Evolutionary conservation across 805 yeast genomes (phyloP), one percentile per base, ranked within the genome.

Genomic region (Candida saitoana): DNA sequence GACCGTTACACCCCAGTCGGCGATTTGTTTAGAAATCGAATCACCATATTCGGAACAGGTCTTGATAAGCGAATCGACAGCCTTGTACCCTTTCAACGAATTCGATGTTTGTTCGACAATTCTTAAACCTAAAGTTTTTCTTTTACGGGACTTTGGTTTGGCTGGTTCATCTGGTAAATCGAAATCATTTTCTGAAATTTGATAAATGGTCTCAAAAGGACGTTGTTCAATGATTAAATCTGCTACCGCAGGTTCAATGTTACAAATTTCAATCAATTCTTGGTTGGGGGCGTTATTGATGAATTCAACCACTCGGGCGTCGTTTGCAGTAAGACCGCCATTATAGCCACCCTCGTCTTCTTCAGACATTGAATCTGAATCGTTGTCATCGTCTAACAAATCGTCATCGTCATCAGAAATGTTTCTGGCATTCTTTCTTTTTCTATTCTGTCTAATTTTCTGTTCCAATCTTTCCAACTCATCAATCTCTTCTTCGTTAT

Each of bases 1-100:
- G 6, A 83, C 73, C 36, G 77, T 73, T n/a, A 88, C 87, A 25
- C 97, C 97, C 99, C 99, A 91, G 46, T 76, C 73, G 38, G 69
- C 70, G 65, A 93, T 87, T 47, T 87, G 93, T 9, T 65, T 60
- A 4, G 88, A 73, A 43, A 93, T 88, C 5, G 71, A 60, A 12
- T 73, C 69, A 43, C 97, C 96, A 49, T 85, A 82, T 14, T 77
- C 76, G 7, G 89, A 80, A 67, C 99, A 93, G 50, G 80, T 77
- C 45, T 80, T 80, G 47, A 93, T 87, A 49, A 93, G 69, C n/a
- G 95, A 84, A 52, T 91, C 98, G 34, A 93, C 96, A 0, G 99
- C 98, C 47, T 82, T 83, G 59, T 93, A 93, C 4, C 98, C 98
- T 53, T 80, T 79, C 48, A 93, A 70, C 12, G 88, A 83, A 48